Base-by-base conservation (phyloP, 2,329 filamentous ascomycete species). In the Ophidiomyces ophidiicola region DNA sequence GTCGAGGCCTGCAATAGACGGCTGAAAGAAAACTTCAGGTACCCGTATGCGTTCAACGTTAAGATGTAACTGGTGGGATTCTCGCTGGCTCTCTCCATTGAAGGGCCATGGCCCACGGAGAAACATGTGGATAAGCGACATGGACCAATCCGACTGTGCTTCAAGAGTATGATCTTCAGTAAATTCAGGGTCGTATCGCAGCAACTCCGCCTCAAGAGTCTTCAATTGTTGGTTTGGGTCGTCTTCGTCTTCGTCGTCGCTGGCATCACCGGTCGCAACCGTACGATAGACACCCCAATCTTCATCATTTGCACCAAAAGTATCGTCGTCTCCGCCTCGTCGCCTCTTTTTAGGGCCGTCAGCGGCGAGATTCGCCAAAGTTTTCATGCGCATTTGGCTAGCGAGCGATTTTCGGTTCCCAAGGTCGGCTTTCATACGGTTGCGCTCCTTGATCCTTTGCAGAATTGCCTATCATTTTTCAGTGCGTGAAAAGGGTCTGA, bases 221-320 rank as follows among this genome's bases (percentile, higher is more conserved):
- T 82, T 82, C 32, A 98, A 72, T 42, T 71, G 74, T 4, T 71
- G 74, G 42, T 75, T 72, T 0, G 94, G 72, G 53, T 96, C 88
- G 58, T 96, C 88, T 56, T 93, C 87, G 36, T 93, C 86, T 52
- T 88, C 82, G 49, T 94, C 87, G 46, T 90, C 84, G 54, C 81
- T 84, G 49, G 70, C 70, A 11, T 74, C 74, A 5, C 82, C 80
- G 1, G 30, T 85, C 1, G 85, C 83, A 42, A 96, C 92, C 28
- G 84, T 84, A 38, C 90, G 80, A 61, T 98, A 98, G 10, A 98
- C 85, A 42, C 85, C 85, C 90, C 90, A 98, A 59, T 98, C 90
- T 42, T 92, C 87, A 54, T 98, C 90, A 58, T 98, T 88, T 35
- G 87, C 87, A 41, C 90, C 90, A 55, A 98, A 98, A 44, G 84